Evolutionary conservation across 371 early-diverging fungal genomes (phyloP).

Genomic region (Spraguea lophii): DNA sequence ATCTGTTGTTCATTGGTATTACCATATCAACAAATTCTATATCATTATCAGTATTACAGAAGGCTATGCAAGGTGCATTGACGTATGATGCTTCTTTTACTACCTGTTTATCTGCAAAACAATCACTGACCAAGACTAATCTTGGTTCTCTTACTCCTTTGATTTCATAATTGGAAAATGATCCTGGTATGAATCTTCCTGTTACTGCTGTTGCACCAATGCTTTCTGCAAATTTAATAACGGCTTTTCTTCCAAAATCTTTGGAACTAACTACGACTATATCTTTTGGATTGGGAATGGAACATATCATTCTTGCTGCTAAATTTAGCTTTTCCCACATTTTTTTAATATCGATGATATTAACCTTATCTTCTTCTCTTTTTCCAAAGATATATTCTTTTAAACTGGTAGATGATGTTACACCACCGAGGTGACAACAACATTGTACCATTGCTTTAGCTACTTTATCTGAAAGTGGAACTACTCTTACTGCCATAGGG

Average conservation of each 20-base stretch:
- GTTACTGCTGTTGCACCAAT: constrained; percentile 85
- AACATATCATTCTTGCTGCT: constrained; percentile 85
- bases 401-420: constrained; percentile 34
- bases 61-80: constrained; percentile 93
- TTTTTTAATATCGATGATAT: constrained; percentile 83
- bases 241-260: constrained; percentile 89
- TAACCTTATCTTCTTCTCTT: constrained; percentile 37
- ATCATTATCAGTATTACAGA: constrained; percentile 83
- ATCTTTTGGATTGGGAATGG: constrained; percentile 76
- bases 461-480: constrained; percentile 33
- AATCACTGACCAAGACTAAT: constrained; percentile 84
- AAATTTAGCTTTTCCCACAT: constrained; percentile 96
- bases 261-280: constrained; percentile 79
- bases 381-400: constrained; percentile 33
- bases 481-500: not conserved
- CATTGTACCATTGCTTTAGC: constrained; percentile 33
- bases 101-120: constrained; percentile 87
- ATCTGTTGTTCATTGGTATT: constrained; percentile 97
- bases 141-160: constrained; percentile 90
- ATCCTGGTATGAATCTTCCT: constrained; percentile 98
- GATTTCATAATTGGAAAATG: constrained; percentile 96
- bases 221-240: constrained; percentile 82
- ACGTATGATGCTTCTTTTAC: constrained; percentile 89
- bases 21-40: constrained; percentile 80
- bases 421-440: constrained; percentile 44